Base-by-base conservation (phyloP, 768 basidiomycete genomes). In the Pleurotus tuoliensis region DNA sequence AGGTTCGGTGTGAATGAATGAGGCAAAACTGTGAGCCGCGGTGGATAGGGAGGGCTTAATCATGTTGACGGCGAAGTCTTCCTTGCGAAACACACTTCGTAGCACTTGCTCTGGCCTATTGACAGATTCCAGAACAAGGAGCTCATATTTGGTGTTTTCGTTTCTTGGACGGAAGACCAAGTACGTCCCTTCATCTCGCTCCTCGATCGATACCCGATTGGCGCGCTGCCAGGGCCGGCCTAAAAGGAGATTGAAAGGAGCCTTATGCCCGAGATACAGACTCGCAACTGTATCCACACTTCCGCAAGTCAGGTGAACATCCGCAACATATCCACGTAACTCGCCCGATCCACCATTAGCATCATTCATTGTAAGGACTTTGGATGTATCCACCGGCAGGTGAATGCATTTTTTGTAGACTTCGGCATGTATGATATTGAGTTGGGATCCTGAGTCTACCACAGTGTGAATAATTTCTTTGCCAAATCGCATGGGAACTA, bases 171-270 rank as follows among this genome's bases (percentile, higher is more conserved):
- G 15, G 18, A 43, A 43, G 18, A 43, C 18, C 15, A 43, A 20
- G 18, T 43, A 48, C 24, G 63, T 66, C 1, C 64, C 64, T 15
- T 62, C 59, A 0, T 53, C 25, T 0, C 61, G 12, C 51, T 66
- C 64, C 11, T 64, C 64, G 34, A 66, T 66, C 13, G 53, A 55
- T 11, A 66, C 64, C 15, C 34, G 61, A 22, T 66, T 66, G 7
- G 59, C 59, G 0, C 51, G 56, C 55, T 63, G 64, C 64, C 64
- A 66, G 4, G 64, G 64, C 1, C 64, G 16, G 1, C 66, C 66
- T 8, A 65, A 54, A 13, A 67, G 56, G 1, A 67, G 39, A 8
- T 56, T 50, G 34, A 66, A 67, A 0, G 59, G 60, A 0, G 59
- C 61, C 20, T 63, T 56, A 5, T 61, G 55, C 0, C 61, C 64